Conservation (phyloP, 2,329 filamentous ascomycete species). For the Biscogniauxia marginata region DNA sequence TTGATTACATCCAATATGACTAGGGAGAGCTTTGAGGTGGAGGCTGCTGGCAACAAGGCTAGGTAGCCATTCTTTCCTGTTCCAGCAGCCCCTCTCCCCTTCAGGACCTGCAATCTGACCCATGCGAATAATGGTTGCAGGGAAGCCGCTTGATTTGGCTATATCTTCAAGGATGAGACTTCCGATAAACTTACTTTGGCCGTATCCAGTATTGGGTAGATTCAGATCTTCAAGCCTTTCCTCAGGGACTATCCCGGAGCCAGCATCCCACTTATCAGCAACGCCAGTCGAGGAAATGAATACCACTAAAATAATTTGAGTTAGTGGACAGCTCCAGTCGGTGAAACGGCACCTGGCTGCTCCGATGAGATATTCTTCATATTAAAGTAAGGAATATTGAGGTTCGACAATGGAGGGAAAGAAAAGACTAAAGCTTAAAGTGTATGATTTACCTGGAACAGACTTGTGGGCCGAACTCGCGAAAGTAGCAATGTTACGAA, state of each 20-base stretch:
- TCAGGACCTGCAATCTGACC: constrained; percentile 46
- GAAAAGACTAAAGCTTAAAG: too few species aligned
- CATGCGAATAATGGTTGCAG: constrained; percentile 40
- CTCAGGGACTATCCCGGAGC: constrained; percentile 37
- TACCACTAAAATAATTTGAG: too few species aligned
- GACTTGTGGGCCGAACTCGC: background rate
- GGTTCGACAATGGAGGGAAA: too few species aligned
- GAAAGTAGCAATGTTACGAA: constrained; percentile 36
- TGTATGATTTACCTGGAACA: too few species aligned
- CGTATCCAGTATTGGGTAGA: constrained; percentile 38
- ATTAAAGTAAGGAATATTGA: too few species aligned
- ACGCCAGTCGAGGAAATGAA: constrained; percentile 45
- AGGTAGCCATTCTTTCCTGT: constrained; percentile 56
- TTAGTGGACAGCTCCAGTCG: too few species aligned
- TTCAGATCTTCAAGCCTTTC: constrained; percentile 31
- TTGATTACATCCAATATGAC: constrained; percentile 40
- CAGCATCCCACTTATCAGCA: constrained; percentile 33
- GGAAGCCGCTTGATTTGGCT: constrained; percentile 33
- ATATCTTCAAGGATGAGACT: constrained; percentile 42
- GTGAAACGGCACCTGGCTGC: too few species aligned
- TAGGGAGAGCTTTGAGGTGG: constrained; percentile 45
- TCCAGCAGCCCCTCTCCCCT: constrained; percentile 47
- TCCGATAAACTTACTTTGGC: constrained; percentile 41
- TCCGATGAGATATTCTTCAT: too few species aligned
- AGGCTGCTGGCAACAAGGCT: constrained; percentile 47